A percentile compares a stretch with the other conserved stretches of the same genome.
Evolutionary conservation across 257 asterid genomes (phyloP).

Genomic region (Salvia rosmarinus): DNA sequence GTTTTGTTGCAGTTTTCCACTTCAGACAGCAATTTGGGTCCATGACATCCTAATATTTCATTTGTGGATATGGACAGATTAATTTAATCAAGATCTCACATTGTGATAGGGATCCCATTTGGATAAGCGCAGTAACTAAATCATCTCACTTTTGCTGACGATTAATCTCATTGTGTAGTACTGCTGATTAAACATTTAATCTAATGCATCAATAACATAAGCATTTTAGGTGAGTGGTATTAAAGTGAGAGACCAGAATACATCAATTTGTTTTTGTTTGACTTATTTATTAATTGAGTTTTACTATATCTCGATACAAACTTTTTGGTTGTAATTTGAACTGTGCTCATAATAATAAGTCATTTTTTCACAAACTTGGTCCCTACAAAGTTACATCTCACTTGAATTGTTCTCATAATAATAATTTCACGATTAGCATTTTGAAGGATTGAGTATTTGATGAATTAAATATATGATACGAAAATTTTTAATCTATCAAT

Average conservation of each 20-base stretch:
- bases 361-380: too few relatives aligned
- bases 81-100: constrained; percentile 28
- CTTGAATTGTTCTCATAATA: too few relatives aligned
- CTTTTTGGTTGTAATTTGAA: not conserved
- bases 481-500: too few relatives aligned
- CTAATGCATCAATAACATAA: too few relatives aligned
- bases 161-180: not conserved
- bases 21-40: constrained; percentile 33
- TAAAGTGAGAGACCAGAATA: too few relatives aligned
- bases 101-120: constrained; percentile 34
- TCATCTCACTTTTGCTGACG: not conserved
- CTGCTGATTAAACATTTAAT: not conserved
- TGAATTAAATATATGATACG: too few relatives aligned
- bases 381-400: too few relatives aligned
- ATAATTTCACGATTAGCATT: too few relatives aligned
- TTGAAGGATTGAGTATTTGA: too few relatives aligned
- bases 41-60: constrained; percentile 31
- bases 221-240: too few relatives aligned
- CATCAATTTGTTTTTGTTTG: not conserved
- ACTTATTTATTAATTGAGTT: not conserved
- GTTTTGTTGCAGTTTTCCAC: constrained; percentile 31
- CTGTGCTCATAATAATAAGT: not conserved
- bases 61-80: constrained; percentile 26
- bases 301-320: not conserved
- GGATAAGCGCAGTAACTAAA: not conserved